Percentiles rank a stretch among this genome's conserved stretches.
Evolutionary conservation across 768 basidiomycete species (phyloP).

Genomic region (Sarcodon sp.): DNA sequence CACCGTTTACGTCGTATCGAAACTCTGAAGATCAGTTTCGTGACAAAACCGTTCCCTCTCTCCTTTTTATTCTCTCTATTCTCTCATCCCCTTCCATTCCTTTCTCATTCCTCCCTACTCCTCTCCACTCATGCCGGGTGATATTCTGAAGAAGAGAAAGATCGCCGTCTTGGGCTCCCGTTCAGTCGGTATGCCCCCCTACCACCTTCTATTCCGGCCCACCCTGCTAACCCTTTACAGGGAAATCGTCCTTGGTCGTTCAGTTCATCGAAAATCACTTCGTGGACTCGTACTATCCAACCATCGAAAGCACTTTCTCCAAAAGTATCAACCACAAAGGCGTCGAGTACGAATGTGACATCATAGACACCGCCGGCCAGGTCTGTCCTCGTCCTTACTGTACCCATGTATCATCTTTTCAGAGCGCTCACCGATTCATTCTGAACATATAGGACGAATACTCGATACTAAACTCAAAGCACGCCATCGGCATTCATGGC

Average conservation of each 20-base stretch:
- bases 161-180: slow-evolving; percentile 82
- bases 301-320: slow-evolving; percentile 79
- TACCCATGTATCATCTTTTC: background rate
- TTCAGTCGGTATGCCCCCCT: slow-evolving; percentile 59
- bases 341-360: slow-evolving; percentile 89
- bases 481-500: slow-evolving; percentile 95
- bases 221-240: slow-evolving; percentile 25
- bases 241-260: slow-evolving; percentile 87
- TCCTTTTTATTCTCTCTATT: slow-evolving; percentile 3
- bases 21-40: too few relatives aligned
- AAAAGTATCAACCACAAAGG: slow-evolving; percentile 85
- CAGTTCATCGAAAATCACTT: slow-evolving; percentile 93
- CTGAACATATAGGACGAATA: slow-evolving; percentile 74
- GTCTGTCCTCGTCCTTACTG: slow-evolving; percentile 26
- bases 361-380: slow-evolving; percentile 97
- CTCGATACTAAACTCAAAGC: slow-evolving; percentile 84
- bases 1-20: too few relatives aligned
- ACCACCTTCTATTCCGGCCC: slow-evolving; percentile 1
- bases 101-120: slow-evolving; percentile 1
- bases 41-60: background rate
- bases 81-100: slow-evolving; percentile 4
- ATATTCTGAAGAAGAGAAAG: slow-evolving; percentile 65
- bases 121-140: slow-evolving; percentile 16
- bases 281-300: slow-evolving; percentile 89
- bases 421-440: background rate